A percentile compares a stretch with the other conserved stretches of the same genome.
Evolutionary conservation across 2,329 filamentous ascomycete genomes (phyloP).

Genomic region (Grosmannia serpens): DNA sequence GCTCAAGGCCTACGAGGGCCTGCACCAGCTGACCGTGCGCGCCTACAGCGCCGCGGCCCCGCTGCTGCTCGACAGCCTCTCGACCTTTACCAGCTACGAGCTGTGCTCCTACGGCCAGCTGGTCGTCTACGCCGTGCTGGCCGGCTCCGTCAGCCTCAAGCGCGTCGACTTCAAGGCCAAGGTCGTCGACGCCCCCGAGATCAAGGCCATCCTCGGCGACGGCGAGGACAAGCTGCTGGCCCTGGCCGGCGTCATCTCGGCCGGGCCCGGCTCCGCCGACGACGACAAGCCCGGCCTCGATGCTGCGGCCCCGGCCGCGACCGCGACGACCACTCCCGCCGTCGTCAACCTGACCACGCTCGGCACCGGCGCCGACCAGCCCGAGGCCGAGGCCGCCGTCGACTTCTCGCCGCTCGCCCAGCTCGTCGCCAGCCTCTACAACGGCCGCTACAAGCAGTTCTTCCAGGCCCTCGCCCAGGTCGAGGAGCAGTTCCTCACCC

Average conservation of each 20-base stretch:
- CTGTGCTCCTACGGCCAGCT: conserved; percentile 93
- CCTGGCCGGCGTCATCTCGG: conserved; percentile 66
- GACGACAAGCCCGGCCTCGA: conserved; percentile 41
- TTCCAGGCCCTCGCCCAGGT: conserved; percentile 82
- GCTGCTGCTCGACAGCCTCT: conserved; percentile 88
- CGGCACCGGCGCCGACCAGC: conserved; percentile 54
- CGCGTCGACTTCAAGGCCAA: conserved; percentile 98
- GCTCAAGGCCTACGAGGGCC: conserved; percentile 94
- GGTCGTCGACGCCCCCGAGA: conserved; percentile 95
- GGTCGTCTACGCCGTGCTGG: conserved; percentile 90
- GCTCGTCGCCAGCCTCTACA: conserved; percentile 85
- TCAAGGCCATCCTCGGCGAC: conserved; percentile 90
- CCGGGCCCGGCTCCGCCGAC: conserved; percentile 68
- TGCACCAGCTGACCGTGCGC: conserved; percentile 84
- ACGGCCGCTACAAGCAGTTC: conserved; percentile 86
- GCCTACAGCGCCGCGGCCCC: conserved; percentile 85
- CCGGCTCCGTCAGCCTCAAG: conserved; percentile 88
- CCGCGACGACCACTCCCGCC: conserved; percentile 31
- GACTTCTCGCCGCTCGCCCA: conserved; percentile 84
- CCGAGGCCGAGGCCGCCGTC: conserved; percentile 68
- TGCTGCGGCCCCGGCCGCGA: not conserved
- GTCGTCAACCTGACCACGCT: conserved; percentile 83
- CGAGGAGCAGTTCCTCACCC: conserved; percentile 85
- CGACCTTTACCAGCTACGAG: conserved; percentile 97
- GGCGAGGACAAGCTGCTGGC: conserved; percentile 80